phyloP scores from a whole-genome alignment of 257 asterid species.

The Phtheirospermum japonicum region DNA sequence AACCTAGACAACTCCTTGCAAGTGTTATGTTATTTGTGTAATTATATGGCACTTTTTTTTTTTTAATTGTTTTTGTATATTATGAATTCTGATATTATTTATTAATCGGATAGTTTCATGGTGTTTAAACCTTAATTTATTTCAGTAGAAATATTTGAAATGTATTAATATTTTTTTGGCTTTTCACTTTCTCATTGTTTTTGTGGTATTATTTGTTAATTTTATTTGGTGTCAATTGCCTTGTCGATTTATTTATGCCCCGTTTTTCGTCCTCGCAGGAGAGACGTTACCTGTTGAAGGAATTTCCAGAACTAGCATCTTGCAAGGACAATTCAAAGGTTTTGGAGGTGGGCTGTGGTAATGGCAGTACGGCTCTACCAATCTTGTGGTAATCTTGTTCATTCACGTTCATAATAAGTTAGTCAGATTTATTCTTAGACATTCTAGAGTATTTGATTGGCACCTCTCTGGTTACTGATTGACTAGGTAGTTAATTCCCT shows the following conservation, averaged over 20 bases:
- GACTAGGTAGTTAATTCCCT: neutral
- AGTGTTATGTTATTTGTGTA: too few relatives aligned
- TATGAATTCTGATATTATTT: too few relatives aligned
- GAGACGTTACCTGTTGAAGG: conserved; percentile 80
- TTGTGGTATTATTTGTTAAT: too few relatives aligned
- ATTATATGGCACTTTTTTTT: too few relatives aligned
- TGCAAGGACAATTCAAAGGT: conserved; percentile 52
- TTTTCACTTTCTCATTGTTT: neutral
- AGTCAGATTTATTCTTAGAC: neutral
- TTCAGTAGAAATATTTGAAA: too few relatives aligned
- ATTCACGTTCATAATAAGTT: neutral
- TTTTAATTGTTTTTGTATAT: too few relatives aligned
- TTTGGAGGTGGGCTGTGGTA: conserved; percentile 98
- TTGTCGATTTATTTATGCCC: neutral
- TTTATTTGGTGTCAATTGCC: neutral
- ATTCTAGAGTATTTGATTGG: conserved; percentile 8
- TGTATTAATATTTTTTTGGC: neutral
- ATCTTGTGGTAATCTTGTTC: conserved; percentile 44
- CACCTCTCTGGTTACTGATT: neutral
- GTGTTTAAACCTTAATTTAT: too few relatives aligned
- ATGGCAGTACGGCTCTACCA: conserved; percentile 84
- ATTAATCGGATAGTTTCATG: too few relatives aligned
- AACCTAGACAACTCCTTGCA: too few relatives aligned
- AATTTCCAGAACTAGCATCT: conserved; percentile 77
- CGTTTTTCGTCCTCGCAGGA: conserved; percentile 41